Percentiles rank a stretch among this genome's conserved stretches.
Evolutionary conservation across 73 alveolate species (phyloP).

Genomic region (Chromera velia): DNA sequence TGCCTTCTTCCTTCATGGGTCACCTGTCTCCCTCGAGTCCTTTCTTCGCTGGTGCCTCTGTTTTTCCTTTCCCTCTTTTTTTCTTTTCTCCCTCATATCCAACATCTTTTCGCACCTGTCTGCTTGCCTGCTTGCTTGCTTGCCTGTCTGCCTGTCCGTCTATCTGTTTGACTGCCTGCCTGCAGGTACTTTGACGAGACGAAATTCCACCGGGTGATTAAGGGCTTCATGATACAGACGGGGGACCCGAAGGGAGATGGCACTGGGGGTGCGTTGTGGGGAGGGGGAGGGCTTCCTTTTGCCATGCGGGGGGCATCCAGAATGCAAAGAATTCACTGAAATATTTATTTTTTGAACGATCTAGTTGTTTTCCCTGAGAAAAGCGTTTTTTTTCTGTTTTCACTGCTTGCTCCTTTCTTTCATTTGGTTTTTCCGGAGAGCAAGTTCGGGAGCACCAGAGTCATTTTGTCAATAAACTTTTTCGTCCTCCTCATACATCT

Average conservation of each 20-base stretch:
- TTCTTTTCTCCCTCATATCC: too few species aligned
- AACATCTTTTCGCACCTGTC: too few species aligned
- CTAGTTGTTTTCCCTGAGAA: not conserved
- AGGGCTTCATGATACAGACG: constrained; percentile 88
- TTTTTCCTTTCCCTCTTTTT: too few species aligned
- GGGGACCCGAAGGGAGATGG: constrained; percentile 95
- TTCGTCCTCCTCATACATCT: not conserved
- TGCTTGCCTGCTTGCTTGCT: too few species aligned
- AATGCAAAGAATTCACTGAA: not conserved
- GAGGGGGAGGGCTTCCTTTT: constrained; percentile 25
- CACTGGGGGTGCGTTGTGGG: constrained; percentile 69
- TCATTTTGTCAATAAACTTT: not conserved
- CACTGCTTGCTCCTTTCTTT: too few species aligned
- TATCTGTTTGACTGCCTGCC: not conserved
- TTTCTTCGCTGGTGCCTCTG: too few species aligned
- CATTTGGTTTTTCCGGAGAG: not conserved
- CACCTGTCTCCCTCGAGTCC: too few species aligned
- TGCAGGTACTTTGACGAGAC: constrained; percentile 9
- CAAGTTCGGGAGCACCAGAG: not conserved
- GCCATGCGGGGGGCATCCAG: not conserved
- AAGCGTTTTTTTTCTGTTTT: not conserved
- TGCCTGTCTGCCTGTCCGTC: not conserved
- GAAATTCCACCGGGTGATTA: constrained; percentile 22
- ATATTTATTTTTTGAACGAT: not conserved
- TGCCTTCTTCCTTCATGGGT: too few species aligned